Conservation (phyloP, 495 filamentous ascomycete genomes). For the Monascus purpureus region DNA sequence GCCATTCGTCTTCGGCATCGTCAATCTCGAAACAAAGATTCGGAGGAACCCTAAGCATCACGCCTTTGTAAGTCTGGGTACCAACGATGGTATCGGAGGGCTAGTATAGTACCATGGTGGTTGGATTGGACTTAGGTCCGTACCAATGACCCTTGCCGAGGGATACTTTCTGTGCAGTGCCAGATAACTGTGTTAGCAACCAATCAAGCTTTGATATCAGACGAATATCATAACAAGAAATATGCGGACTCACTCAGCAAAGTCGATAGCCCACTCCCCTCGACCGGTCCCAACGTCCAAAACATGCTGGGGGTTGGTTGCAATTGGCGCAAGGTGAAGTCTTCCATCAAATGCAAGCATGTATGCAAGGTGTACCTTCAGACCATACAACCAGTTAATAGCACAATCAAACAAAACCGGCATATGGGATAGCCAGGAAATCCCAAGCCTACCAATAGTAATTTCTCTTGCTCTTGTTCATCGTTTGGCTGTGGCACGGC, state of each 20-base stretch:
- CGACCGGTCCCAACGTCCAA: slow-evolving; percentile 31
- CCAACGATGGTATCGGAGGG: too few relatives aligned
- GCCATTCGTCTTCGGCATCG: slow-evolving; percentile 41
- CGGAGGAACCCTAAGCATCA: slow-evolving; percentile 27
- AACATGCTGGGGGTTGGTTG: slow-evolving; percentile 8
- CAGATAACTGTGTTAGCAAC: too few relatives aligned
- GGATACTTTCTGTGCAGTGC: background rate
- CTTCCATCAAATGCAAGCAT: slow-evolving; percentile 2
- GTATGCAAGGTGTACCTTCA: slow-evolving; percentile 3
- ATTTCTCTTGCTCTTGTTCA: slow-evolving; percentile 4
- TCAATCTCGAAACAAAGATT: slow-evolving; percentile 41
- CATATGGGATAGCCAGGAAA: too few relatives aligned
- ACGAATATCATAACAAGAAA: too few relatives aligned
- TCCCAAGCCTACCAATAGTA: slow-evolving; percentile 1
- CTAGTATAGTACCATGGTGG: slow-evolving; percentile 31
- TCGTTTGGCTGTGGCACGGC: slow-evolving; percentile 4
- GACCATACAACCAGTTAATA: too few relatives aligned
- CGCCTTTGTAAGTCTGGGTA: too few relatives aligned
- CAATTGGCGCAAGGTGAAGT: slow-evolving; percentile 7
- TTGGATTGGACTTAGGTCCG: slow-evolving; percentile 40
- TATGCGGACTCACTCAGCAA: slow-evolving; percentile 23
- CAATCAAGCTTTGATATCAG: too few relatives aligned
- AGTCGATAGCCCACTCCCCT: slow-evolving; percentile 34
- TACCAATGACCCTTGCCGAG: slow-evolving; percentile 16
- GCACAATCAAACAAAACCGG: too few relatives aligned